These are phyloP conservation scores for Dioscorea dumetorum DNA, from an alignment of 106 monocot species.

Conservation along the genomic window DNA sequence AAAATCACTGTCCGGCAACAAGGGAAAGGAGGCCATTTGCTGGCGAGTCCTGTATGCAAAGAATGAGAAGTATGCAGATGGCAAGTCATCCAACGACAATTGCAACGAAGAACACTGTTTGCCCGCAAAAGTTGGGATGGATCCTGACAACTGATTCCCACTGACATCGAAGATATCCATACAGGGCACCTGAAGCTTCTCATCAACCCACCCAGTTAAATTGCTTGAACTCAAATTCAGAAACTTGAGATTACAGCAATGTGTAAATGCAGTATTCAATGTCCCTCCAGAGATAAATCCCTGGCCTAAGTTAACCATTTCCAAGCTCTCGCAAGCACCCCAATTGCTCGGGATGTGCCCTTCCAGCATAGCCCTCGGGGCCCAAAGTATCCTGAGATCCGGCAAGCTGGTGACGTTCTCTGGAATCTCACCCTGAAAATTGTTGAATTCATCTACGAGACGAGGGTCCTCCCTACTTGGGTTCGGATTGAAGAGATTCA, in stretches of 20 bases:
- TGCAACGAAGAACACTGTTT: constrained; percentile 25
- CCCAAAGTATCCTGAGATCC: constrained; percentile 75
- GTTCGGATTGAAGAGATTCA: constrained; percentile 37
- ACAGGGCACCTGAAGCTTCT: constrained; percentile 64
- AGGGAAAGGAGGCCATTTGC: constrained; percentile 14
- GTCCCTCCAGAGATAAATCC: constrained; percentile 59
- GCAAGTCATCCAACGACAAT: constrained; percentile 14
- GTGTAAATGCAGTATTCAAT: constrained; percentile 26
- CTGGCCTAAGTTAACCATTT: constrained; percentile 68
- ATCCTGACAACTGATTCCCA: constrained; percentile 68
- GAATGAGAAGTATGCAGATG: constrained; percentile 43
- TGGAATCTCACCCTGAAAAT: constrained; percentile 68
- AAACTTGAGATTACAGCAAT: constrained; percentile 62
- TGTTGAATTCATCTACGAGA: constrained; percentile 67
- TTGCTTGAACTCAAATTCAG: constrained; percentile 80
- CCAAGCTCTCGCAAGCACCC: constrained; percentile 63
- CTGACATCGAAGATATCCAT: constrained; percentile 86
- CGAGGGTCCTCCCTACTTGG: constrained; percentile 1
- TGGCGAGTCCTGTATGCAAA: constrained; percentile 21
- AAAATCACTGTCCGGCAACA: constrained; percentile 6
- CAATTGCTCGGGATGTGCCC: constrained; percentile 62
- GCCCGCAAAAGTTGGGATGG: constrained; percentile 34
- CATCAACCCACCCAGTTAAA: constrained; percentile 51
- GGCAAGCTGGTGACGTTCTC: constrained; percentile 50
- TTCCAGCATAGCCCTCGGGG: constrained; percentile 64